Conservation (phyloP, 768 basidiomycete genomes). For the Pleurotus giganteus region DNA sequence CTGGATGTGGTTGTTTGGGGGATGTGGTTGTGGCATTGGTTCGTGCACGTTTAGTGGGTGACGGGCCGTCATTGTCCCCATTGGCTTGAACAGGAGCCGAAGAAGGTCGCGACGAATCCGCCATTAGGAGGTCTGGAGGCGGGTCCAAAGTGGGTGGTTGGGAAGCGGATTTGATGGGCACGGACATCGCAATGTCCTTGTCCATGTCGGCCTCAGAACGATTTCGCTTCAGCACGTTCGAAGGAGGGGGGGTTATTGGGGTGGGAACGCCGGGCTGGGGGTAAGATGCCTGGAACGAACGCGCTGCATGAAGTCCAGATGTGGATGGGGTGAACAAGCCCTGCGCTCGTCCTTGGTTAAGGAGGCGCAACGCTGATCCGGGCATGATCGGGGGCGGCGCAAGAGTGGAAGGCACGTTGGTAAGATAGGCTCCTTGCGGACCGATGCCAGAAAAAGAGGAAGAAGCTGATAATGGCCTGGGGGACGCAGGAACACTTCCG, state of each 20-base stretch:
- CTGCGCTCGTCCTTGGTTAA: slow-evolving; percentile 85
- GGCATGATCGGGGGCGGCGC: slow-evolving; percentile 87
- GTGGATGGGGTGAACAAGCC: slow-evolving; percentile 86
- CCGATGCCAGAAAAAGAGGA: slow-evolving; percentile 62
- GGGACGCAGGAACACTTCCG: slow-evolving; percentile 47
- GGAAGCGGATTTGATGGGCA: slow-evolving; percentile 18
- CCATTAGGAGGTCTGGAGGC: slow-evolving; percentile 42
- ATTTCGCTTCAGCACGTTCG: slow-evolving; percentile 54
- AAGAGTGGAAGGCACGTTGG: slow-evolving; percentile 49
- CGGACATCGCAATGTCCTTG: slow-evolving; percentile 14
- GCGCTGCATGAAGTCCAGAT: slow-evolving; percentile 48
- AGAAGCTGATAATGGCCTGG: slow-evolving; percentile 65
- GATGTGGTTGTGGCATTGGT: slow-evolving; percentile 41
- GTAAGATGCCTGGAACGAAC: slow-evolving; percentile 51
- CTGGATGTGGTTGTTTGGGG: slow-evolving; percentile 31
- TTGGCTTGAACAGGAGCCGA: slow-evolving; percentile 48
- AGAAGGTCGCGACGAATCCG: slow-evolving; percentile 47
- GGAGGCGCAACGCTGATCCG: slow-evolving; percentile 77
- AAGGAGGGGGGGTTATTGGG: slow-evolving; percentile 45
- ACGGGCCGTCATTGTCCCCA: slow-evolving; percentile 57
- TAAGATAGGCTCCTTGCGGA: slow-evolving; percentile 42
- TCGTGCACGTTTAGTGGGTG: slow-evolving; percentile 71
- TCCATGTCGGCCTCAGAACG: slow-evolving; percentile 69
- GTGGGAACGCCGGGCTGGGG: slow-evolving; percentile 47
- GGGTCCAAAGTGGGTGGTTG: slow-evolving; percentile 24